Evolutionary conservation across 768 basidiomycete species (phyloP).

Genomic region (Tremella yokohamensis): DNA sequence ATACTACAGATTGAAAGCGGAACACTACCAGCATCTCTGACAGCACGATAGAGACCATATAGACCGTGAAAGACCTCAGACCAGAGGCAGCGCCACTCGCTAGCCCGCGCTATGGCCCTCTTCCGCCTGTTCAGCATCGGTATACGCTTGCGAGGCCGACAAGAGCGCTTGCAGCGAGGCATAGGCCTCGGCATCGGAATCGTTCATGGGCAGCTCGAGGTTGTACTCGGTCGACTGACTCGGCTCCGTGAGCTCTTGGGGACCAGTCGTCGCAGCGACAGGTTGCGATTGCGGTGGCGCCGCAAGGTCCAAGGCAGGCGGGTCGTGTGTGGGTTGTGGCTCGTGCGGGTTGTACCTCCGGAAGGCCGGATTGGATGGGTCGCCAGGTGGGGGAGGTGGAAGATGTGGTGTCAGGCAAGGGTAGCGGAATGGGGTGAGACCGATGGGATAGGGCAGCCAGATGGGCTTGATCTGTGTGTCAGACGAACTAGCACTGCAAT

Average conservation of each 20-base stretch:
- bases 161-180: conserved; percentile 8
- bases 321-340: background rate
- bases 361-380: conserved; percentile 34
- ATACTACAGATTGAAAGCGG: no score
- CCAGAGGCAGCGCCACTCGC: no score
- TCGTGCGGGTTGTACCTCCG: conserved; percentile 27
- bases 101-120: no score
- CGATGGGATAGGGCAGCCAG: conserved; percentile 25
- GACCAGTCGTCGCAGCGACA: no score
- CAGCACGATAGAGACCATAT: no score
- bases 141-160: background rate
- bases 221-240: background rate
- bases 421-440: conserved; percentile 42
- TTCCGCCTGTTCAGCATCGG: no score
- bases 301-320: conserved; percentile 1
- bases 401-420: conserved; percentile 28
- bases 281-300: background rate
- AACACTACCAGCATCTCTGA: no score
- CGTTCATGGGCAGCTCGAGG: background rate
- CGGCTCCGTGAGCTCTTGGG: no score
- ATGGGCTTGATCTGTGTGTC: background rate
- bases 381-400: conserved; percentile 35
- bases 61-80: no score
- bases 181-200: conserved; percentile 7
- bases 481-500: no score